Evolutionary conservation across 1,284 basidiomycete genomes (phyloP).

Genomic region (Marasmius fiardii): DNA sequence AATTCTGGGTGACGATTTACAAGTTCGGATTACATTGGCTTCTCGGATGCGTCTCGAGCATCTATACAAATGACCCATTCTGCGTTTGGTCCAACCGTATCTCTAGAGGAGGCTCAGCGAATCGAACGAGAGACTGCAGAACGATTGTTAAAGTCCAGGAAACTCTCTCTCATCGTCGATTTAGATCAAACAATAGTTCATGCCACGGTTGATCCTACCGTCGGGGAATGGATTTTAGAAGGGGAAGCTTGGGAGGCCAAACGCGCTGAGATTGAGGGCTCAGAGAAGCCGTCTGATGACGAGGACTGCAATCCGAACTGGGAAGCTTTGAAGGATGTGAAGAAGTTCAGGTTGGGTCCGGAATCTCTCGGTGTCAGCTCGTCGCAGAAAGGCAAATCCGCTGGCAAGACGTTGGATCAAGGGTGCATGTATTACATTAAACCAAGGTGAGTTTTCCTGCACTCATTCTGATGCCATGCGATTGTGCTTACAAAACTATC

Average conservation of each 20-base stretch:
- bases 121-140: constrained; percentile 83
- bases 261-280: constrained; percentile 38
- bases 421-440: constrained; percentile 98
- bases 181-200: constrained; percentile 99
- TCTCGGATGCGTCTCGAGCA: constrained; percentile 76
- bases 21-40: constrained; percentile 85
- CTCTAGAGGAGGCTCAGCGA: constrained; percentile 83
- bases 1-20: constrained; percentile 9
- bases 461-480: constrained; percentile 14
- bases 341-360: constrained; percentile 81
- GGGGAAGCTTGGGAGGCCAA: constrained; percentile 71
- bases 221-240: constrained; percentile 94
- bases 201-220: constrained; percentile 97
- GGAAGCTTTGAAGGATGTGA: constrained; percentile 85
- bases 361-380: constrained; percentile 64
- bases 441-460: constrained; percentile 62
- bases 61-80: constrained; percentile 86
- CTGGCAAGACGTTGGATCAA: constrained; percentile 53
- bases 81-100: constrained; percentile 75
- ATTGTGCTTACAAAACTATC: constrained; percentile 12
- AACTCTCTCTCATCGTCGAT: constrained; percentile 95
- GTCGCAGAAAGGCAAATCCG: constrained; percentile 45
- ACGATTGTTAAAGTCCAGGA: constrained; percentile 72
- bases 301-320: constrained; percentile 85
- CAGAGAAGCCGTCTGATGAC: constrained; percentile 40